These are phyloP conservation scores for Eutrema japonicum DNA, from an alignment of 345 rosid species.

Conservation along the genomic window DNA sequence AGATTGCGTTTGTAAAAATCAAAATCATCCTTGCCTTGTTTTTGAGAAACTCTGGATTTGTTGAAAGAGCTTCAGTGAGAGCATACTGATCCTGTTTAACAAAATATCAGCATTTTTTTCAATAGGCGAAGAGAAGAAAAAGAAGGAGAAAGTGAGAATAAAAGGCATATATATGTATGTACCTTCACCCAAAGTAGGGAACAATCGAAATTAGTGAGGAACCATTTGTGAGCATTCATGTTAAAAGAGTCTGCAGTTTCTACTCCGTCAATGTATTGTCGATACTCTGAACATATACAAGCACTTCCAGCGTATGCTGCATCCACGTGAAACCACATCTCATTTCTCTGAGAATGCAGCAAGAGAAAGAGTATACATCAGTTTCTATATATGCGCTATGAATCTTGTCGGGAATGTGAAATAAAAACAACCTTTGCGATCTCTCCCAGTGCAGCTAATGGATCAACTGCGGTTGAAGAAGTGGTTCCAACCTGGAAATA, in stretches of 20 bases:
- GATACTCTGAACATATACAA: conserved; percentile 86
- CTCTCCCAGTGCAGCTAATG: conserved; percentile 64
- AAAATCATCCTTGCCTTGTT: conserved; percentile 62
- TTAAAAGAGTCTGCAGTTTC: conserved; percentile 92
- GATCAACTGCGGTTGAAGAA: conserved; percentile 87
- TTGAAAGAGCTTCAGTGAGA: conserved; percentile 82
- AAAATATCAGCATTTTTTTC: background rate
- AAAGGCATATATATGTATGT: conserved; percentile 11
- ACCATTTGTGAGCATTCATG: conserved; percentile 96
- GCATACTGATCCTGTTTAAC: conserved; percentile 68
- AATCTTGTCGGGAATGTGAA: conserved; percentile 31
- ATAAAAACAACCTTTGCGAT: conserved; percentile 62
- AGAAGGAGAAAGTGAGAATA: conserved; percentile 8
- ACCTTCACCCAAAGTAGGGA: conserved; percentile 94
- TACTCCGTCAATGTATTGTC: conserved; percentile 73
- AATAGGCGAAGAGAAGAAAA: background rate
- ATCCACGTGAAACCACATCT: conserved; percentile 87
- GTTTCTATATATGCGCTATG: background rate
- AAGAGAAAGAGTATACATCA: background rate
- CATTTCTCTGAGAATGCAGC: conserved; percentile 54
- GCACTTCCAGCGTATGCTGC: conserved; percentile 97
- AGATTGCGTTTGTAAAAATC: background rate
- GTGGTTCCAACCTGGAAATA: conserved; percentile 78
- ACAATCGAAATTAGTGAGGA: conserved; percentile 87
- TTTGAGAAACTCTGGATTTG: conserved; percentile 85